Percentiles rank a stretch among this genome's conserved stretches.
These are phyloP conservation scores for Macrocybe gigantea DNA, from an alignment of 768 basidiomycete genomes.

Conservation along the genomic window DNA sequence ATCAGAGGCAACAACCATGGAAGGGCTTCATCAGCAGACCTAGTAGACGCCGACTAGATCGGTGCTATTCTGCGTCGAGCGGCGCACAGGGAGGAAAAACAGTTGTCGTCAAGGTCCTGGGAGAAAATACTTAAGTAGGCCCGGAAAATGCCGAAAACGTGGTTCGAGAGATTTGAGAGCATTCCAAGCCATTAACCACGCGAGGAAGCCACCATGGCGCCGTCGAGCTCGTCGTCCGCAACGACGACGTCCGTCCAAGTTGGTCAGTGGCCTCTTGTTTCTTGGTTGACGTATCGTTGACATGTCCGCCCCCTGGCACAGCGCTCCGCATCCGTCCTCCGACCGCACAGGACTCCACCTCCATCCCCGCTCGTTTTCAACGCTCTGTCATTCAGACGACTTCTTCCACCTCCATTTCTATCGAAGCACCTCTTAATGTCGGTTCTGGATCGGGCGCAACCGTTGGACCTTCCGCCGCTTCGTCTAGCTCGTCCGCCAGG, in stretches of 20 bases:
- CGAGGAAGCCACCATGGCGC: constrained; percentile 59
- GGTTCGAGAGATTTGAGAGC: constrained; percentile 23
- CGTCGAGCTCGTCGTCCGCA: constrained; percentile 62
- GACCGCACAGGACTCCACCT: constrained; percentile 74
- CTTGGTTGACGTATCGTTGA: neutral
- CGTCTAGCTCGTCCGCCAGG: constrained; percentile 49
- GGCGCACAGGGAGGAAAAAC: neutral
- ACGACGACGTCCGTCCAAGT: constrained; percentile 91
- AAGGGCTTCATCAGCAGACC: no score
- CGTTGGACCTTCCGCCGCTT: constrained; percentile 38
- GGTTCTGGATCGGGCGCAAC: constrained; percentile 46
- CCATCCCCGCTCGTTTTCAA: constrained; percentile 93
- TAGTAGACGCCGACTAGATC: no score
- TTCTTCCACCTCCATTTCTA: constrained; percentile 69
- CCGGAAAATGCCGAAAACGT: constrained; percentile 30
- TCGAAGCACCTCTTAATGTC: constrained; percentile 62
- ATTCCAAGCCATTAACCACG: constrained; percentile 17
- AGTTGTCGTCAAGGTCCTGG: constrained; percentile 7
- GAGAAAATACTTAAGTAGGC: neutral
- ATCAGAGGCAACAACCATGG: no score
- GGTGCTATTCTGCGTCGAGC: no score
- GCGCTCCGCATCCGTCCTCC: constrained; percentile 90
- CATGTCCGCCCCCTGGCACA: constrained; percentile 18
- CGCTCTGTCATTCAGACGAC: constrained; percentile 78
- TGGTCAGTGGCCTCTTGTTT: constrained; percentile 48